phyloP scores from a whole-genome alignment of 306 rosid species.

The Dalbergia cultrata region DNA sequence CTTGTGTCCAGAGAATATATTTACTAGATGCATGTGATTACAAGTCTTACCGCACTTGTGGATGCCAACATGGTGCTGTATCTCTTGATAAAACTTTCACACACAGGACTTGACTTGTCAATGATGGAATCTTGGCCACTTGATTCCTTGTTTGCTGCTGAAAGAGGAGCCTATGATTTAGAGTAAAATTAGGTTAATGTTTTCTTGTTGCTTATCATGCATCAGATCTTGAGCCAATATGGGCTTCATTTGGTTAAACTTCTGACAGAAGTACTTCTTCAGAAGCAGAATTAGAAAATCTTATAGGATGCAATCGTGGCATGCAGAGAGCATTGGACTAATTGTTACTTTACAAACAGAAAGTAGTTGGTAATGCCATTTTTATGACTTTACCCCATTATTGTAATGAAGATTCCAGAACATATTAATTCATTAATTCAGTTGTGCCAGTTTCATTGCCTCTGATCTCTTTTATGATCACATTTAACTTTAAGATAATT shows the following conservation, averaged over 20 bases:
- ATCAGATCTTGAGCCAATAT: conserved; percentile 1
- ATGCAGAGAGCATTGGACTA: too few relatives aligned
- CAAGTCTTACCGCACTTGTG: conserved; percentile 61
- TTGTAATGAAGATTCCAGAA: too few relatives aligned
- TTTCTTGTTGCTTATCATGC: neutral
- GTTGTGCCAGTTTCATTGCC: too few relatives aligned
- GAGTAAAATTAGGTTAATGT: neutral
- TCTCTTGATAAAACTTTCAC: conserved; percentile 56
- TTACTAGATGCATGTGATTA: conserved; percentile 27
- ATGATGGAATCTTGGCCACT: conserved; percentile 36
- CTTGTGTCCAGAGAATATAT: neutral
- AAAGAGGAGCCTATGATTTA: conserved; percentile 46
- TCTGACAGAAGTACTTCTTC: too few relatives aligned
- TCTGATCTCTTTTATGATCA: too few relatives aligned
- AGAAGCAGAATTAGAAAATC: neutral
- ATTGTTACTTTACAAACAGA: too few relatives aligned
- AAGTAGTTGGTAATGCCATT: too few relatives aligned
- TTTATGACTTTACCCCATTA: too few relatives aligned
- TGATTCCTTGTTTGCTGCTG: conserved; percentile 34
- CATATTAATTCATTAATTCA: too few relatives aligned
- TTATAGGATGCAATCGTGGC: neutral
- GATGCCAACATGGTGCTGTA: conserved; percentile 63
- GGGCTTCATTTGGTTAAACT: conserved; percentile 6
- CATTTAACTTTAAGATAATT: too few relatives aligned
- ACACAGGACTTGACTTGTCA: conserved; percentile 41